Evolutionary conservation across 805 yeast genomes (phyloP), one percentile per base, ranked within the genome.

Genomic region (Starmerella vaccinii): DNA sequence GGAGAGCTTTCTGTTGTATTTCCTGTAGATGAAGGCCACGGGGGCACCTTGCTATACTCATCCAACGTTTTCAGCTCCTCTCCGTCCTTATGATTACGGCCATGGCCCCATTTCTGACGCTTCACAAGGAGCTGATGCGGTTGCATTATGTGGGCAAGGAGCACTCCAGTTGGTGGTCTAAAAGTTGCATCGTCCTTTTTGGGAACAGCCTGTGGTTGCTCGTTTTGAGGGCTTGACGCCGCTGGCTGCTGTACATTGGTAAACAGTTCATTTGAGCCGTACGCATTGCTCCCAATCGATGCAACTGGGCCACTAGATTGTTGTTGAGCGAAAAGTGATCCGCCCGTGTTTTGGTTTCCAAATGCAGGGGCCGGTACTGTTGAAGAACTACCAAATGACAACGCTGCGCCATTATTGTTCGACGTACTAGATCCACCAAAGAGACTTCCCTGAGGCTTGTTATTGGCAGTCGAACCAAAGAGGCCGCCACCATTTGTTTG

Each of bases 241-340:
- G 35, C 22, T 4, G 45, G 23, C 24, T 37, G 49, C 23, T 43
- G 41, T 15, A 53, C 46, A 10, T 42, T 49, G 19, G 44, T 32
- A 59, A 84, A 86, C 47, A 89, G 69, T 5, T 88, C 84, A 59
- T 81, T 81, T 44, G 77, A 74, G 1, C 95, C 95, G 63, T 85
- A 89, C 40, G 96, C 95, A 62, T 82, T 77, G 52, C 73, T 71
- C 51, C 68, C 71, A 48, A 68, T 62, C 29, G 68, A 58, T 39
- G 73, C 67, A 44, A 64, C 61, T 16, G 65, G 58, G 23, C 65
- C 65, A 34, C 59, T 66, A 49, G 57, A 64, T 52, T 55, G 66
- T 43, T 56, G 61, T 32, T 39, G 43, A 7, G 43, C 32, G 32
- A 39, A 39, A 16, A 39, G 22, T 16, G 43, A 39, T 12, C 42